Percentiles rank a stretch among this genome's conserved stretches.
Evolutionary conservation across 345 rosid genomes (phyloP).

Genomic region (Luvunga scandens): DNA sequence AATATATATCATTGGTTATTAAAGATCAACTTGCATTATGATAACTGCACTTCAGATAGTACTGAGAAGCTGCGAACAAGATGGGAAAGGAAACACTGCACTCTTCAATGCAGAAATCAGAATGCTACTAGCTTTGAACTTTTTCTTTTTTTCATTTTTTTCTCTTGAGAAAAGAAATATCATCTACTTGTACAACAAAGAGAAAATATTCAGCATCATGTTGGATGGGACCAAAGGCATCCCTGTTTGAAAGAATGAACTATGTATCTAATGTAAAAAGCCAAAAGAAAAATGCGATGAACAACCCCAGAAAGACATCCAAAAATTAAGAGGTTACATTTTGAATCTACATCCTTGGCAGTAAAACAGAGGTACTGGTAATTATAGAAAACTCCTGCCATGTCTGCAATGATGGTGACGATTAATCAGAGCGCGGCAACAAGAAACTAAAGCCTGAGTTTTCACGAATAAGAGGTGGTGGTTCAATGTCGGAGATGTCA

Average conservation of each 20-base stretch:
- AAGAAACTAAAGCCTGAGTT: constrained; percentile 89
- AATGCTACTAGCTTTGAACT: constrained; percentile 5
- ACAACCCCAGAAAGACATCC: constrained; percentile 12
- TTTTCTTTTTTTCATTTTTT: neutral
- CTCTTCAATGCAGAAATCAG: neutral
- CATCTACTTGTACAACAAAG: constrained; percentile 32
- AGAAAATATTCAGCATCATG: constrained; percentile 15
- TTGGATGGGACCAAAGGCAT: constrained; percentile 15
- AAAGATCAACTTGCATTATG: too few relatives aligned
- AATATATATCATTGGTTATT: too few relatives aligned
- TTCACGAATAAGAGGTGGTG: constrained; percentile 85
- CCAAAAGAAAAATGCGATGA: neutral
- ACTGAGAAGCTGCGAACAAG: neutral
- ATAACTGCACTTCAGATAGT: neutral
- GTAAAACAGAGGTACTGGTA: neutral
- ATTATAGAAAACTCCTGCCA: neutral
- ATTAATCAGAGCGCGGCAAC: constrained; percentile 67
- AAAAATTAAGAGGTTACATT: constrained; percentile 14
- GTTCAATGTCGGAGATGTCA: constrained; percentile 80
- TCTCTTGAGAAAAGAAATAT: neutral
- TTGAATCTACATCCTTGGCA: constrained; percentile 22
- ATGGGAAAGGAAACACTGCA: neutral
- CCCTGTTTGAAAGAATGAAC: constrained; percentile 30
- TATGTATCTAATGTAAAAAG: constrained; percentile 20
- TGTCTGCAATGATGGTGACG: neutral